These are phyloP conservation scores for Spergularia azorica DNA, from an alignment of 179 eudicot species.

Conservation along the genomic window DNA sequence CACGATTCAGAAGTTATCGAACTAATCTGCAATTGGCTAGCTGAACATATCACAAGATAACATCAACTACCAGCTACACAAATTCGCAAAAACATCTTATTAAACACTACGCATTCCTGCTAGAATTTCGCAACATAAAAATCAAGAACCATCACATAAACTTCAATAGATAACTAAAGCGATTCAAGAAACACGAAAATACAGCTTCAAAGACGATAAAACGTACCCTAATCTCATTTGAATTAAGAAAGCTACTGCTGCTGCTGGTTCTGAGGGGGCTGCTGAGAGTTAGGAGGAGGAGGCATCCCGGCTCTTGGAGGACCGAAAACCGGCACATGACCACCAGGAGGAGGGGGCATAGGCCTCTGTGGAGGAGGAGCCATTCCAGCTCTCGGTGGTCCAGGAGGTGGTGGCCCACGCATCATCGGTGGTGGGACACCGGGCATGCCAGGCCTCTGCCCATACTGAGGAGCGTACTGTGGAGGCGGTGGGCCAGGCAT, in stretches of 20 bases:
- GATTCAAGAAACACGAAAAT: neutral
- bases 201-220: neutral
- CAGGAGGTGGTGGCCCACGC: conserved; percentile 62
- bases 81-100: neutral
- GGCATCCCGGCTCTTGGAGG: conserved; percentile 81
- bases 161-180: neutral
- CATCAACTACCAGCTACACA: neutral
- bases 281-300: conserved; percentile 54
- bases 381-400: conserved; percentile 46
- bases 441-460: conserved; percentile 56
- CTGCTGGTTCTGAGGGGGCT: conserved; percentile 66
- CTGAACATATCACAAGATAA: too few species aligned
- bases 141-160: neutral
- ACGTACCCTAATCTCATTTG: conserved; percentile 14
- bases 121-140: neutral
- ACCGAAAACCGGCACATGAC: conserved; percentile 51
- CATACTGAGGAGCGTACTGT: conserved; percentile 57
- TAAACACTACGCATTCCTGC: neutral
- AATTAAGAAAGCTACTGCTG: conserved; percentile 20
- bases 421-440: conserved; percentile 66
- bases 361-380: conserved; percentile 54
- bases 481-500: conserved; percentile 42
- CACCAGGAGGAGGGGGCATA: conserved; percentile 87
- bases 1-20: too few species aligned
- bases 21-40: too few species aligned